Base-by-base conservation (phyloP, 2,329 filamentous ascomycete genomes). In the Pseudocercospora eumusae region DNA sequence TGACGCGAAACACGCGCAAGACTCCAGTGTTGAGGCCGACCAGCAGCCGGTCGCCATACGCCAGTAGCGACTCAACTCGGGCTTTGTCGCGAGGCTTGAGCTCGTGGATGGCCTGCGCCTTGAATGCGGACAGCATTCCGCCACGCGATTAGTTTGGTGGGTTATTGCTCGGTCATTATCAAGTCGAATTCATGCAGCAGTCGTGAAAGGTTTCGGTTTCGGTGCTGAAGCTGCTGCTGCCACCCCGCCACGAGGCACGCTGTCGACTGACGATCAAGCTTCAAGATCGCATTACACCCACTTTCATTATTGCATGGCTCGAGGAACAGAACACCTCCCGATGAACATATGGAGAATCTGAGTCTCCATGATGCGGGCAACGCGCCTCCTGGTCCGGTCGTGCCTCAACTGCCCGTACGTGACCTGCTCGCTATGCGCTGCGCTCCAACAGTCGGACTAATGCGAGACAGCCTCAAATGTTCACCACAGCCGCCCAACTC, bases 61-160 rank as follows among this genome's bases (percentile, higher is more conserved):
- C 91, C 53, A 98, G 84, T 69, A 99, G 91, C 55, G 91, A 95
- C 80, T 99, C 95, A 79, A 99, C 96, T 82, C 90, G 95, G 68
- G 91, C 96, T 82, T 96, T 97, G 86, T 98, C 93, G 78, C 91
- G 89, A 78, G 88, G 88, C 81, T 90, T 93, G 73, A 99, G 89
- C 90, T 99, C 95, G 83, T 98, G 90, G 76, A 99, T 93, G 67
- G 93, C 91, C 74, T 91, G 90, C 81, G 95, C 93, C 71, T 90
- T 96, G 80, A 99, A 99, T 75, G 95, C 95, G 79, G 93, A 96
- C 79, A 99, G 89, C 95, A 74, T 74, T 21, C 60, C 59, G 64
- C 20, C 50, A 53, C 55, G 55, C 40, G 27, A 36, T 13, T 13
- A 54, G 44, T 18, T 2, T 18, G 23, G n/a, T 3, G 50, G 58